phyloP scores from a whole-genome alignment of 2,329 filamentous ascomycete species.

The Colletotrichum destructivum region DNA sequence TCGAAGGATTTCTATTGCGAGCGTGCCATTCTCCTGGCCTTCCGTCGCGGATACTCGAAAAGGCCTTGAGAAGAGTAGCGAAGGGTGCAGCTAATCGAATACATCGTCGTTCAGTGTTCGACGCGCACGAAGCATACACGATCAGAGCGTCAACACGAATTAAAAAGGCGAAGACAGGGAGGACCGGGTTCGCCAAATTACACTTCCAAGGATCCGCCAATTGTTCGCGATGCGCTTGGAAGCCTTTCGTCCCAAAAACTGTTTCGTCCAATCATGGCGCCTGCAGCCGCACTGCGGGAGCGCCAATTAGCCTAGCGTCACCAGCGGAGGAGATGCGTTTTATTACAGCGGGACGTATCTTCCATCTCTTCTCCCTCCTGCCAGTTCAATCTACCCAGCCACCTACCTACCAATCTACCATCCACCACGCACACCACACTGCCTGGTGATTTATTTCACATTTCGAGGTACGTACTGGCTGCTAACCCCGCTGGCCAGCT shows the following conservation, averaged over 20 bases:
- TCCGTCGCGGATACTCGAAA: not conserved
- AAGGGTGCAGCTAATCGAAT: not conserved
- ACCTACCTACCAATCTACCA: too few relatives aligned
- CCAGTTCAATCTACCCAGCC: conserved; percentile 6
- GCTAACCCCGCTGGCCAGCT: not conserved
- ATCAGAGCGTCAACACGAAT: not conserved
- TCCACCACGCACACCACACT: not conserved
- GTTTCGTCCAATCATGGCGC: conserved; percentile 36
- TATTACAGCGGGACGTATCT: conserved; percentile 8
- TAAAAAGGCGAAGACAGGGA: not conserved
- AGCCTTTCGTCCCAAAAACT: conserved; percentile 20
- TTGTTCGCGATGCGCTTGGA: conserved; percentile 28
- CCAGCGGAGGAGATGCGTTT: conserved; percentile 3
- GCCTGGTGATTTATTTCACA: not conserved
- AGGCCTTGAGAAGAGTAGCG: not conserved
- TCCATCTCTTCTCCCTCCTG: not conserved
- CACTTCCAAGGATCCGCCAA: conserved; percentile 24
- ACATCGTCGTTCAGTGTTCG: not conserved
- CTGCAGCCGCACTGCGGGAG: conserved; percentile 13
- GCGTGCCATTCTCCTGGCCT: not conserved
- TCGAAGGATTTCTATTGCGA: not conserved
- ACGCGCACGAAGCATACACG: not conserved
- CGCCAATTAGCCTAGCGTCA: conserved; percentile 27
- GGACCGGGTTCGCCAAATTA: conserved; percentile 25
- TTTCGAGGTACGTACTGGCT: not conserved